Evolutionary conservation across 768 basidiomycete species (phyloP), one percentile per base, ranked within the genome.

Genomic region (Suillus ampliporus): DNA sequence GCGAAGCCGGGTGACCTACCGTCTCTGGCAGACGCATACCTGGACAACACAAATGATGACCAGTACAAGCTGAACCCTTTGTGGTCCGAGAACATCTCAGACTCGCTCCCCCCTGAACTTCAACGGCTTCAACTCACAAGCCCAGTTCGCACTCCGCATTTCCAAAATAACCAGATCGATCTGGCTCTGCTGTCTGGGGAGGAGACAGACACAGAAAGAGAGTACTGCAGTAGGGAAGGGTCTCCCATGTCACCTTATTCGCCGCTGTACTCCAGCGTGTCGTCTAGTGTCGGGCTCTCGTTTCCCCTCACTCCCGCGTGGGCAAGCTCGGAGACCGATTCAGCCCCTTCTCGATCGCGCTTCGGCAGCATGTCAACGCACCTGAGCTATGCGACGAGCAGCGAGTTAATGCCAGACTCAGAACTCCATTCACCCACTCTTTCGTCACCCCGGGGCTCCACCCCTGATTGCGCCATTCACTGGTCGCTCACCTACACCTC

Each of bases 111-210:
- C 2, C 61, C 68, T 1, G 57, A 50, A 5, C 61, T 75, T 44
- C 61, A 65, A 35, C 75, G 64, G 5, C 34, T 76, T 17, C 67
- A 65, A 4, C 46, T 76, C 1, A 47, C 23, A 1, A 66, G 61
- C 0, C 65, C 71, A 28, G 19, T 65, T 26, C 21, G 8, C 47
- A 35, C 15, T 0, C 13, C 26, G n/a, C 61, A 3, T n/a, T 57
- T 11, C 4, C 23, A 58, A 23, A 56, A 61, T n/a, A 56, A 68
- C 41, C 67, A 71, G 58, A 72, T 76, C 46, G 71, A 77, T 23
- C 69, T 72, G 28, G 26, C 56, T 11, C 19, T 76, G 43, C 64
- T 76, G 57, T 60, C 67, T 35, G 61, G 65, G 40, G 31, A 41
- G 35, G 63, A 74, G 19, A 58, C 70, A 37, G 21, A 35, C 5